Evolutionary conservation across 1,284 basidiomycete genomes (phyloP), one percentile per base, ranked within the genome.

Genomic region (Sporisorium graminicola): DNA sequence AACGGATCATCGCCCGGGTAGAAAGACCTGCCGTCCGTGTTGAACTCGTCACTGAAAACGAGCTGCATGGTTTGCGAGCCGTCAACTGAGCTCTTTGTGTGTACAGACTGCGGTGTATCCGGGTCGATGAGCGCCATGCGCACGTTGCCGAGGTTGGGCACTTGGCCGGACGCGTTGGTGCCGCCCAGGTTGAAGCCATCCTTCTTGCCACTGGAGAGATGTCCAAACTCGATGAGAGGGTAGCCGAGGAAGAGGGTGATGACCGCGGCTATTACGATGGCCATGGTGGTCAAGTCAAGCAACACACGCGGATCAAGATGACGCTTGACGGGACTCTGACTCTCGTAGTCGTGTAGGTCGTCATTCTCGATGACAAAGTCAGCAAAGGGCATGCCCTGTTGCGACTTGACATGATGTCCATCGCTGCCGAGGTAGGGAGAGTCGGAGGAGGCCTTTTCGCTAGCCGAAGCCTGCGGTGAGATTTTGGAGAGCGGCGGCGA

Each of bases 181-280:
- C 80, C 80, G 29, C 81, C 81, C 7, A 82, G 22, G 20, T 68
- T 77, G 56, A 63, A 65, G 52, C 73, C 76, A 12, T 66, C 61
- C 31, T 74, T 79, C 10, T 58, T 77, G 52, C 47, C 51, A 1
- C 18, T 31, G 3, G 42, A 20, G 9, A 54, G 37, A 33, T 61
- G 35, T 0, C 62, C 59, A 29, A 70, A 70, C 31, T 68, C 31
- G 77, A 93, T 84, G 78, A 95, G 89, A 2, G 94, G 94, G 80
- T 93, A 94, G 44, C 91, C 90, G 26, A 92, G 89, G 85, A 95
- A 95, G 14, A 95, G 89, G 52, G 86, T 86, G 14, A 91, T 82
- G 61, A 91, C 85, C 0, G 85, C 86, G 12, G 59, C 74, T 29
- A 85, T 82, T n/a, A 89, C 83, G 49, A 88, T 69, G 49, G 87